Conservation (phyloP, 1,284 basidiomycete genomes). For the Heterobasidion irregulare region DNA sequence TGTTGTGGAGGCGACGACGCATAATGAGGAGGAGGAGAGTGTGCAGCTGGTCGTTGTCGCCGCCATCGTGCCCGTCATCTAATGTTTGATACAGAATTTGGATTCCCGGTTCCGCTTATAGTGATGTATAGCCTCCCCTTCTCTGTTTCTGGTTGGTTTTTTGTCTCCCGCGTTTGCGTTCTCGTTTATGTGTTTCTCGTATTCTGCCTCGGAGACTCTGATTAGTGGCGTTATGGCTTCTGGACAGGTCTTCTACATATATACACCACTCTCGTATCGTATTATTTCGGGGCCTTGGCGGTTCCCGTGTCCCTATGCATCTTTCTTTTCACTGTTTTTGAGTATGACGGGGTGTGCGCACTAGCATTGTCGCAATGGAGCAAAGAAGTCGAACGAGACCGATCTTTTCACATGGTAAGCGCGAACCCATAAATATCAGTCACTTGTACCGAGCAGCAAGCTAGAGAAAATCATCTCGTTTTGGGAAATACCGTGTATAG, state of each 20-base stretch:
- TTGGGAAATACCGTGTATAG: too few relatives aligned
- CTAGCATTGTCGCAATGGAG: too few relatives aligned
- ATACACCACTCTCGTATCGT: not conserved
- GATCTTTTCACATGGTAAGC: too few relatives aligned
- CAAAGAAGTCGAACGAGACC: too few relatives aligned
- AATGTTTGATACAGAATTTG: not conserved
- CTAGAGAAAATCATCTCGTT: too few relatives aligned
- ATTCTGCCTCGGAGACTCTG: not conserved
- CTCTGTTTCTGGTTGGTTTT: not conserved
- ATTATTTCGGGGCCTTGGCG: not conserved
- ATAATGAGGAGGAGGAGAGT: too few relatives aligned
- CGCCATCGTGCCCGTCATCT: not conserved
- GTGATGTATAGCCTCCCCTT: not conserved
- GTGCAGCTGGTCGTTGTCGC: not conserved
- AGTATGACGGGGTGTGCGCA: too few relatives aligned
- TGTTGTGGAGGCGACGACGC: too few relatives aligned
- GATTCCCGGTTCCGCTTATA: not conserved
- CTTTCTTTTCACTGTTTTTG: not conserved
- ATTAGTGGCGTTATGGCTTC: not conserved
- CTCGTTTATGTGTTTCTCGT: not conserved
- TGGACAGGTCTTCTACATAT: not conserved
- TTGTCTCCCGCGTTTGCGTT: not conserved
- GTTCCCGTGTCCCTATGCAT: not conserved
- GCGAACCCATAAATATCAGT: too few relatives aligned
- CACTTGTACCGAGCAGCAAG: too few relatives aligned